A percentile compares a stretch with the other conserved stretches of the same genome.
These are phyloP conservation scores for Sclerotiophoma versabilis DNA, from an alignment of 2,329 filamentous ascomycete genomes.

Conservation along the genomic window DNA sequence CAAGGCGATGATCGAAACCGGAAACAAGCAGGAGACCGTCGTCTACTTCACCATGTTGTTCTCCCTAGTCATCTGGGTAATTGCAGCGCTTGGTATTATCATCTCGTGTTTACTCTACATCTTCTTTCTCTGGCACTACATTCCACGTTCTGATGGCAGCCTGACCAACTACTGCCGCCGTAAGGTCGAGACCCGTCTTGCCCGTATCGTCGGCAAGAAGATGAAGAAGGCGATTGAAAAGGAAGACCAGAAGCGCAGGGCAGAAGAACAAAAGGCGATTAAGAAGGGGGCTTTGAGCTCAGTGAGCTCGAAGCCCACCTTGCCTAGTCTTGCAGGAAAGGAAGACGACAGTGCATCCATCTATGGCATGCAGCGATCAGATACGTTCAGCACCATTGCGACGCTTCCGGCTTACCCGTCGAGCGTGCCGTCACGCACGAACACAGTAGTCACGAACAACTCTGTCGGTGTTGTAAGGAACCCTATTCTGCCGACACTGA, in stretches of 20 bases:
- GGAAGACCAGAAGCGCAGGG: constrained; percentile 64
- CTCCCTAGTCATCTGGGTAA: constrained; percentile 86
- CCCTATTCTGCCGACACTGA: constrained; percentile 53
- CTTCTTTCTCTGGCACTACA: constrained; percentile 90
- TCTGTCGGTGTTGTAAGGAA: constrained; percentile 30
- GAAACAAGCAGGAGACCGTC: constrained; percentile 77
- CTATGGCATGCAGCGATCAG: constrained; percentile 44
- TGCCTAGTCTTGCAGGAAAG: constrained; percentile 49
- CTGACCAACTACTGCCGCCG: constrained; percentile 86
- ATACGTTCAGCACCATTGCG: constrained; percentile 38
- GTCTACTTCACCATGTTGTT: constrained; percentile 92
- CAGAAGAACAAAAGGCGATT: constrained; percentile 49
- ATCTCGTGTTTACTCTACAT: constrained; percentile 80
- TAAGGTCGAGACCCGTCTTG: constrained; percentile 86
- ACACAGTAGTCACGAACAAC: constrained; percentile 55
- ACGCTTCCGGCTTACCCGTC: constrained; percentile 57
- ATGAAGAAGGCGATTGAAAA: constrained; percentile 88
- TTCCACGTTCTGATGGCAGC: constrained; percentile 80
- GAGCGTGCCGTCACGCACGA: constrained; percentile 62
- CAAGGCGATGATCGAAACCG: constrained; percentile 70
- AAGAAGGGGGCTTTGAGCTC: constrained; percentile 56
- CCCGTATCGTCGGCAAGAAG: constrained; percentile 83
- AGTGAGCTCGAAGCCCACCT: constrained; percentile 45
- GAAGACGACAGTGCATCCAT: constrained; percentile 51
- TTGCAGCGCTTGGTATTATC: constrained; percentile 77